Evolutionary conservation across 495 filamentous ascomycete genomes (phyloP), one percentile per base, ranked within the genome.

Genomic region (Neurospora sp.): DNA sequence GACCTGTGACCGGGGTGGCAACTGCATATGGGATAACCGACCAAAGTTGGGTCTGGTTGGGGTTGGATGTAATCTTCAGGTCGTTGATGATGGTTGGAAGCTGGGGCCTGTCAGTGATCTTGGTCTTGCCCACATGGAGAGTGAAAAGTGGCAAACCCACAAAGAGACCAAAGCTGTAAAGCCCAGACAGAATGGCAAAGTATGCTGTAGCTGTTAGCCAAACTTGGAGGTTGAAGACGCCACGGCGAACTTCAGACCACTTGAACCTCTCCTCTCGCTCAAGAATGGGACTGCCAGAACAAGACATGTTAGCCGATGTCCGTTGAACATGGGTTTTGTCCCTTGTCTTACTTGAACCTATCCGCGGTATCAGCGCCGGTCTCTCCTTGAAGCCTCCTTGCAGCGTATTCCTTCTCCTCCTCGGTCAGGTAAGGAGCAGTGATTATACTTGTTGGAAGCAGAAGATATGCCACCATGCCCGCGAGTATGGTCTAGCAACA

Each of bases 11-110:
- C 4, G 88, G 76, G 46, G 88, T 88, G 5, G 89, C 90, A 2
- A 90, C 82, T 7, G 87, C 89, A 75, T 91, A 92, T 0, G 90
- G 90, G 3, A 90, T 90, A 6, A 92, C 89, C 5, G 89, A 89
- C 80, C 91, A 87, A 0, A 92, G 83, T 73, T 93, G 91, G 4
- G 89, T 88, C 75, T 90, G 78, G 41, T 89, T 88, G 20, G 89
- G 80, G 8, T 87, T 85, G 76, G 88, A 92, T 11, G 90, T 74
- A 72, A 80, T 74, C 11, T 90, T 88, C 16, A 92, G 79, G 16
- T 86, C 86, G 70, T 87, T 84, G 80, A 92, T 89, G 74, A 92
- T 92, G 7, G 89, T 90, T 0, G 90, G 90, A 59, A 94, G 81
- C 78, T 93, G 89, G 11, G 88, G 80, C 9, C 84, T 11, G 88